Evolutionary conservation across 192 early-diverging fungal genomes (phyloP), one percentile per base, ranked within the genome.

Genomic region (Coemansia sp.): DNA sequence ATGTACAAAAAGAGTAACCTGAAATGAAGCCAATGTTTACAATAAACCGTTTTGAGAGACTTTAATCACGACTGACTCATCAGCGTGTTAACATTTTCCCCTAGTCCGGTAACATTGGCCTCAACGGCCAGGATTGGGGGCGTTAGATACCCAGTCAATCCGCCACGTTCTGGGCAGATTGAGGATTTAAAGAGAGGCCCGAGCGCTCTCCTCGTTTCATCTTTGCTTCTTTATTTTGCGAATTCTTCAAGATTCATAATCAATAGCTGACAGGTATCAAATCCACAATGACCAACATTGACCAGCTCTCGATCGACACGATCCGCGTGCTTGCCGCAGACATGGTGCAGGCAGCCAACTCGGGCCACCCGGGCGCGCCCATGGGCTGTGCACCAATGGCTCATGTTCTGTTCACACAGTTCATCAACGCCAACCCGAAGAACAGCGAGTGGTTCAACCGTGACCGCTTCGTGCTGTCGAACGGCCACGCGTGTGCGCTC

Each of bases 351-450:
- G 88, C 88, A 65, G 88, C 93, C 73, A 94, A 93, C 75, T 93
- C 92, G 54, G 97, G 97, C 12, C 97, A 99, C 66, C 94, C 95
- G 45, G 95, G 96, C 58, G 95, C 95, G 31, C 97, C 97, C 9
- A 96, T 99, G 91, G 97, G 97, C 14, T 95, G 91, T 63, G 97
- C 95, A 51, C 95, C 95, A 9, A 90, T 99, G 87, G 92, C 91
- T 11, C 91, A 96, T 61, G 82, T 91, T 49, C 78, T 98, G 49
- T 99, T 94, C 74, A 88, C 89, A n/a, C 84, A 82, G 47, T 90
- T 89, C 75, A 85, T 98, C 73, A 88, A 82, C 55, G 85, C 80
- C 61, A 93, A 94, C 84, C 95, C 97, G 60, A 85, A 85, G 73
- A 87, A 96, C 82, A 92, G 93, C 64, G 69, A 88, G 58, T 97